Percentiles rank a stretch among this genome's conserved stretches.
phyloP scores from a whole-genome alignment of 805 yeast species.

The Cyberlindnera maritima region DNA sequence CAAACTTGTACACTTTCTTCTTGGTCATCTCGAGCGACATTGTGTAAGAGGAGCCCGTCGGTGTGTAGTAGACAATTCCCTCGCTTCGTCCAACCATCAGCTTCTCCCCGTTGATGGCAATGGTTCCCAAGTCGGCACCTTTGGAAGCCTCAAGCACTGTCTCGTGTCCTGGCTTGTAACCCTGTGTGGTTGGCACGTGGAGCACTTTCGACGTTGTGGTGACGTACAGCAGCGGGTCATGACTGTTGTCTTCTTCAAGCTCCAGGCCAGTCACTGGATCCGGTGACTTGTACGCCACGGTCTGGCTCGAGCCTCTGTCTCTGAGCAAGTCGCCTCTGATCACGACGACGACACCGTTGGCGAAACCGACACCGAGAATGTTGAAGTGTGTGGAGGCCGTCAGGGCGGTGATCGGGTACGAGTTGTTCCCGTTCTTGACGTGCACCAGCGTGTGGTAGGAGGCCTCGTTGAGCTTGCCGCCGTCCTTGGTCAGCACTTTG shows the following conservation, averaged over 20 bases:
- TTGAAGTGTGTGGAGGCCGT: conserved; percentile 52
- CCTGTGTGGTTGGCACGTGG: conserved; percentile 73
- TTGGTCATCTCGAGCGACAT: conserved; percentile 58
- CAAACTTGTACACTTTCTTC: conserved; percentile 46
- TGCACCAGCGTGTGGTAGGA: conserved; percentile 58
- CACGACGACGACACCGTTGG: conserved; percentile 78
- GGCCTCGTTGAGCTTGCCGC: conserved; percentile 32
- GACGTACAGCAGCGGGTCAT: conserved; percentile 57
- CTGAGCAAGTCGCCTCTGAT: conserved; percentile 84
- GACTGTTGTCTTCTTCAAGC: conserved; percentile 41
- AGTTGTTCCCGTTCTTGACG: conserved; percentile 69
- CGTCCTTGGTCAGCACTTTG: conserved; percentile 36
- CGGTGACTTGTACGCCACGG: conserved; percentile 63
- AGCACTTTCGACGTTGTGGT: conserved; percentile 72
- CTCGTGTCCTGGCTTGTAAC: conserved; percentile 66
- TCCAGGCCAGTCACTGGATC: conserved; percentile 82
- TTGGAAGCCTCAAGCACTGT: conserved; percentile 39
- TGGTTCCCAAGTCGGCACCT: conserved; percentile 47
- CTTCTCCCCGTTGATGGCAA: conserved; percentile 40
- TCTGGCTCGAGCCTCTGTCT: conserved; percentile 88
- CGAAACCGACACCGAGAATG: conserved; percentile 72
- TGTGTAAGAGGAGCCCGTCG: conserved; percentile 50
- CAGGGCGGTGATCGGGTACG: conserved; percentile 74
- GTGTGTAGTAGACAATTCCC: conserved; percentile 61
- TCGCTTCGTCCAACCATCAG: conserved; percentile 65